Conservation (phyloP, 2,329 filamentous ascomycete species). For the Lecanicillium sp. region DNA sequence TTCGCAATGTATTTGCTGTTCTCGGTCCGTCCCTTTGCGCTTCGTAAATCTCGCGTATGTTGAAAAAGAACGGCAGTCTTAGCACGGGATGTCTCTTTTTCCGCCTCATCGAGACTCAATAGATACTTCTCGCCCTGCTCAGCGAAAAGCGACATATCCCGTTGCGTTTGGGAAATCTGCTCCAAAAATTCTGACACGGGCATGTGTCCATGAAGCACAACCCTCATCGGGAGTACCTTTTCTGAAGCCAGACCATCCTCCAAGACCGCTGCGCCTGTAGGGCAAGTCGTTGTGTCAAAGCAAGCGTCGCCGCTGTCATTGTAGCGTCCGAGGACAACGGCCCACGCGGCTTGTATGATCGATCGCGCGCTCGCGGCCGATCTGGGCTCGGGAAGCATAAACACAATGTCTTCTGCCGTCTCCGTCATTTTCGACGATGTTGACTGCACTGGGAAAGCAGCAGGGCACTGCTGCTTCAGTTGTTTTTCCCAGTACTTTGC, state of each 20-base stretch:
- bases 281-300: not conserved
- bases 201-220: not conserved
- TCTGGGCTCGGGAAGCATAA: not conserved
- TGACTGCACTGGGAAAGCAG: not conserved
- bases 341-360: constrained; percentile 6
- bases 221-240: not conserved
- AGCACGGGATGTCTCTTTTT: too few species aligned
- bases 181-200: not conserved
- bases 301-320: not conserved
- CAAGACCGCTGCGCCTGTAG: not conserved
- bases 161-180: not conserved
- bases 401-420: not conserved
- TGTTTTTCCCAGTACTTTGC: not conserved
- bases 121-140: not conserved
- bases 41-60: too few species aligned
- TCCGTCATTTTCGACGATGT: not conserved
- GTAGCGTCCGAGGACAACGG: not conserved
- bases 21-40: too few species aligned
- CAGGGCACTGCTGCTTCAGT: not conserved
- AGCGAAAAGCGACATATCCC: not conserved
- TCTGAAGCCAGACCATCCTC: not conserved
- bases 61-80: too few species aligned
- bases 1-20: too few species aligned
- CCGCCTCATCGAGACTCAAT: not conserved
- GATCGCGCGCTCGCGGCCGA: not conserved